Evolutionary conservation across 768 basidiomycete species (phyloP), one percentile per base, ranked within the genome.

Genomic region (Porphyrellus cyaneotinctus): DNA sequence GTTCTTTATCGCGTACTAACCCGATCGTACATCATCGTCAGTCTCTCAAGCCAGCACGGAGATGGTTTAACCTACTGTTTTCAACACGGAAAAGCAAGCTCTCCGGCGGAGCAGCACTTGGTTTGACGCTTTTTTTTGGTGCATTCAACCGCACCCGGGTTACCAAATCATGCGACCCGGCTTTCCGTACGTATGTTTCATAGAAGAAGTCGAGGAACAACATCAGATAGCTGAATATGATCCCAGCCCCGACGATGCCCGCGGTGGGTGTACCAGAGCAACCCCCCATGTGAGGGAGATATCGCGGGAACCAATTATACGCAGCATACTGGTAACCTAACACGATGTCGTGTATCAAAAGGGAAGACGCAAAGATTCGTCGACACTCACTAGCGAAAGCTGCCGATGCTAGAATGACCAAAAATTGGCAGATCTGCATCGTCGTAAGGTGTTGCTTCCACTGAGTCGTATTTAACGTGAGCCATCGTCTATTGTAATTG

Each of bases 361-460:
- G 28, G 13, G 2, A 5, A 18, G 20, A 38, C 1, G 15, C 0
- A 2, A 17, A 13, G n/a, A 22, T 6, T 3, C 11, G 15, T 23
- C 1, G 13, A 37, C 11, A 51, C 62, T 55, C 47, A 62, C 62
- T 20, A 4, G 47, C 53, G 9, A 62, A 63, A 38, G 42, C 17
- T 2, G 28, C 45, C 1, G 42, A 11, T 17, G 30, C 38, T 14
- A 63, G 54, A 24, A 63, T 60, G 23, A 63, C 43, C 33, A 65
- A 0, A 15, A 64, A 65, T 37, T 64, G 64, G 31, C 36, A 18
- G 4, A 64, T 64, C 31, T 64, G 64, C 47, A 64, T 54, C 3
- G 56, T 52, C 12, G 63, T 64, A 8, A 64, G 63, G 38, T 64
- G 33, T 53, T 49, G n/a, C 48, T 64, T 64, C 63, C 63, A 64